Conservation (phyloP, 2,329 filamentous ascomycete species). For the Metarhizium anisopliae region DNA sequence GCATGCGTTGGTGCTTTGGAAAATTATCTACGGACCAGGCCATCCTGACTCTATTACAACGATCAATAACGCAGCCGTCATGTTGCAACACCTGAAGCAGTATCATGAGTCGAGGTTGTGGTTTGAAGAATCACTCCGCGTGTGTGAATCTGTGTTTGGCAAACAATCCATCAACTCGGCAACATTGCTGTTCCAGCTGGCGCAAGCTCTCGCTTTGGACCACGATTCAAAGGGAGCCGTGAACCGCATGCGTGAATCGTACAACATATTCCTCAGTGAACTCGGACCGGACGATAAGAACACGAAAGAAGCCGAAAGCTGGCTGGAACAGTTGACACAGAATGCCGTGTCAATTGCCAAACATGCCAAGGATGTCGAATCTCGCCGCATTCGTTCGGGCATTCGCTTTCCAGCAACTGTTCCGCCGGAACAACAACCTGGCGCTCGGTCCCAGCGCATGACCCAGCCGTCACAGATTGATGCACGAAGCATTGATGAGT, state of each 20-base stretch:
- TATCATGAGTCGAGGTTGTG: constrained; percentile 92
- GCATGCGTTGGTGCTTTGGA: constrained; percentile 92
- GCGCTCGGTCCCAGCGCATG: constrained; percentile 22
- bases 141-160: constrained; percentile 86
- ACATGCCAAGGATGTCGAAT: constrained; percentile 80
- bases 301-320: constrained; percentile 94
- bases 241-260: constrained; percentile 88
- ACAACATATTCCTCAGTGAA: constrained; percentile 84
- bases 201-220: constrained; percentile 91
- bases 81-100: constrained; percentile 91
- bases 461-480: constrained; percentile 42
- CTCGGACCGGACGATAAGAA: constrained; percentile 90
- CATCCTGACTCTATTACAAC: constrained; percentile 98
- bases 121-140: constrained; percentile 87
- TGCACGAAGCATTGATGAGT: constrained; percentile 80
- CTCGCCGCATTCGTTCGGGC: constrained; percentile 59
- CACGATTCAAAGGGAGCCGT: constrained; percentile 89
- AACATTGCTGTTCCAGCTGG: constrained; percentile 92
- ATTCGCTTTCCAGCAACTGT: constrained; percentile 51
- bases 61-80: constrained; percentile 96
- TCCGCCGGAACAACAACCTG: constrained; percentile 16
- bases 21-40: constrained; percentile 86
- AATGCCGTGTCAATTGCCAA: constrained; percentile 93
- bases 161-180: constrained; percentile 86
- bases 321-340: constrained; percentile 92